phyloP scores from a whole-genome alignment of 176 grass and related monocot genomes.

The Carex littledalei region DNA sequence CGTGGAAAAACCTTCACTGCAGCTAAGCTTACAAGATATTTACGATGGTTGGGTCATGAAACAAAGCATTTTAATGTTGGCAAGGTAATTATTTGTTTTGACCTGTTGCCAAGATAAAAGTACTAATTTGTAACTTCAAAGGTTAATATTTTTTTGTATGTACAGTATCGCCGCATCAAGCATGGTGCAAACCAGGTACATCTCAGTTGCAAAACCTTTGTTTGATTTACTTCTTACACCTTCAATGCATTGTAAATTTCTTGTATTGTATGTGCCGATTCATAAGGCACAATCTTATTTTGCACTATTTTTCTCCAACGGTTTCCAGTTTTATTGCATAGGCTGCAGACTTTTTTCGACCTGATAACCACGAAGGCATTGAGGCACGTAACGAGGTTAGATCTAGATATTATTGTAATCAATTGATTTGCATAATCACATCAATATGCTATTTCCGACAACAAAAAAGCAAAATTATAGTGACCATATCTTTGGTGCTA shows the following conservation, averaged over 20 bases:
- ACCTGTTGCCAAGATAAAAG: neutral
- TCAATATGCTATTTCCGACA: neutral
- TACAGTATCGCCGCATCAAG: conserved; percentile 87
- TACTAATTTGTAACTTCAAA: conserved; percentile 1
- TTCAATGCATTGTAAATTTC: neutral
- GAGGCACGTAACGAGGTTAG: conserved; percentile 97
- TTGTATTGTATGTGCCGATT: conserved; percentile 5
- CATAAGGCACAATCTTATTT: conserved; percentile 17
- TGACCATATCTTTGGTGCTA: conserved; percentile 6
- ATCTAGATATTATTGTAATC: conserved; percentile 16
- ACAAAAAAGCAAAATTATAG: neutral
- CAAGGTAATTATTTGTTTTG: conserved; percentile 55
- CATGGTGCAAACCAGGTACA: conserved; percentile 90
- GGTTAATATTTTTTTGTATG: conserved; percentile 32
- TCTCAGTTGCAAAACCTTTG: conserved; percentile 17
- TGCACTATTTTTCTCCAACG: conserved; percentile 35
- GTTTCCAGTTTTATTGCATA: conserved; percentile 39
- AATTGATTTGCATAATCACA: neutral
- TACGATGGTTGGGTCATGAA: conserved; percentile 98
- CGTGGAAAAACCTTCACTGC: conserved; percentile 97
- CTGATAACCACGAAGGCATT: conserved; percentile 91
- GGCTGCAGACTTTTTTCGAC: conserved; percentile 93
- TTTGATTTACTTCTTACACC: neutral
- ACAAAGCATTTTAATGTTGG: conserved; percentile 99
- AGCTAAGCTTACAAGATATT: conserved; percentile 97